Base-by-base conservation (phyloP, 2,329 filamentous ascomycete genomes). In the Aspergillus novofumigatus region DNA sequence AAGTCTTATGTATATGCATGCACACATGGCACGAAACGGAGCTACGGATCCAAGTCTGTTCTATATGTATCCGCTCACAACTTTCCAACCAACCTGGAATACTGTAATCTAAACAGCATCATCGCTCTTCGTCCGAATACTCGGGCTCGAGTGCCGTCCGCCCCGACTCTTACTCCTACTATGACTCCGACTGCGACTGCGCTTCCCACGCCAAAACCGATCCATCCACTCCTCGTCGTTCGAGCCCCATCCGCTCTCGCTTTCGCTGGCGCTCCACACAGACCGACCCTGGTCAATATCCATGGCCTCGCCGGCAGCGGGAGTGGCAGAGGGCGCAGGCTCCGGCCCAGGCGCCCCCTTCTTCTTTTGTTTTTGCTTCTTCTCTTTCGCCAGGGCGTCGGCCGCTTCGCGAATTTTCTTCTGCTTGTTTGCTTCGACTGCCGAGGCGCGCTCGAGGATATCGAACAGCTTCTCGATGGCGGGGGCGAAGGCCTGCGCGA, bases 401-500 rank as follows among this genome's bases (percentile, higher is more conserved):
- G 69, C 66, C 21, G 64, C 58, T 38, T 69, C 61, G 25, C 64
- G 59, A 23, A 62, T 55, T 49, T 62, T 57, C 38, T 58, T 62
- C 41, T 59, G 58, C 38, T 51, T 50, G 35, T 64, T 65, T 14
- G 75, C 64, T 42, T 70, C 66, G 44, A 71, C 69, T 3, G 26
- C 51, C 2, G 66, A 44, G 3, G 62, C 55, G 29, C 75, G 72
- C 53, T 78, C 77, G 45, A 69, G 54, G 35, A 72, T 60, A n/a
- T 75, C 73, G 58, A 83, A 78, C 54, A 86, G 69, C 64, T 78
- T 78, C 57, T 81, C 78, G 53, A 86, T 63, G 9, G 82, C 83
- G 0, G 82, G 82, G 14, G 81, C 81, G 65, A 82, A 84, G 26
- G 80, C 79, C 64, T 86, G 81, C 59, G 86, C 73, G 61, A 82